phyloP scores from a whole-genome alignment of 257 asterid genomes.

The Capsicum pubescens region DNA sequence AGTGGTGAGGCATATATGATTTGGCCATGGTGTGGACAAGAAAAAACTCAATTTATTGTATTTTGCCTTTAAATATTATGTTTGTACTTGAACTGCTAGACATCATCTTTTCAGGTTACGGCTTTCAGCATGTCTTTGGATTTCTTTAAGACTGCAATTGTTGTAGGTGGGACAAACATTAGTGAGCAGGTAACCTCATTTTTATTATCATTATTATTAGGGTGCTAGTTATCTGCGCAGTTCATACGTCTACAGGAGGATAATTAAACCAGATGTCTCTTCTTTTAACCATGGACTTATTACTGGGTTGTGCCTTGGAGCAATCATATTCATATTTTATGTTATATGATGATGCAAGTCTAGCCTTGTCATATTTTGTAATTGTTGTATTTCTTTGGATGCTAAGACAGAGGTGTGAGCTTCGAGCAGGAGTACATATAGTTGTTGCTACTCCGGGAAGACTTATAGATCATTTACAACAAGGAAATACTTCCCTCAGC shows the following conservation, averaged over 20 bases:
- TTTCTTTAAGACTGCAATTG: conserved; percentile 76
- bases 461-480: conserved; percentile 84
- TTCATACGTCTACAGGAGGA: conserved; percentile 3
- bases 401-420: conserved; percentile 75
- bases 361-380: conserved; percentile 31
- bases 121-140: conserved; percentile 86
- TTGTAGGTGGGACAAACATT: conserved; percentile 90
- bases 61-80: conserved; percentile 18
- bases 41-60: background rate
- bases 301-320: background rate
- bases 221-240: conserved; percentile 25
- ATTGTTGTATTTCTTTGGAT: conserved; percentile 38
- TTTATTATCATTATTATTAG: conserved; percentile 27
- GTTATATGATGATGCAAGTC: conserved; percentile 25
- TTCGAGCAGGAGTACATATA: conserved; percentile 78
- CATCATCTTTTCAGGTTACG: conserved; percentile 65
- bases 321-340: conserved; percentile 10
- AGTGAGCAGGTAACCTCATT: conserved; percentile 67
- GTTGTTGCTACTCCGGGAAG: conserved; percentile 98
- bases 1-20: background rate
- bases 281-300: background rate
- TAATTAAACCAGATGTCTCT: background rate
- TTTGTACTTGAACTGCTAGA: conserved; percentile 2
- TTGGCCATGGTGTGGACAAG: background rate
- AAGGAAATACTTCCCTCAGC: conserved; percentile 75